Evolutionary conservation across 495 filamentous ascomycete genomes (phyloP), one percentile per base, ranked within the genome.

Genomic region (Daldinia bambusicola): DNA sequence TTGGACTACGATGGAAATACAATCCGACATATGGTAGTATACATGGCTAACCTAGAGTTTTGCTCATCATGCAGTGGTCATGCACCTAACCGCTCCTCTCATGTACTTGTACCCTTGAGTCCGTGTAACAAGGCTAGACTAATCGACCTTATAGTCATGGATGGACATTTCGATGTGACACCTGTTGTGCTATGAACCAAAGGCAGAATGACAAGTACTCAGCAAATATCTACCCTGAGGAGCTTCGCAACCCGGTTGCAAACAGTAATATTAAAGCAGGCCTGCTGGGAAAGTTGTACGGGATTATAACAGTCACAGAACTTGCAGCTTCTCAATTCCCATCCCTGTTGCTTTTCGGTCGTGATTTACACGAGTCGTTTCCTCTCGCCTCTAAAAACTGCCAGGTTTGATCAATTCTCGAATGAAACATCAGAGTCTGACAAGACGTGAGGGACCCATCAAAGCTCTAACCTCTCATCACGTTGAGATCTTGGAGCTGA

Each of bases 341-440:
- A 66, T 55, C 60, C 66, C 43, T 62, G 48, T 50, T 38, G 26
- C 61, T 56, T 63, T 53, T 40, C 68, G 51, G 26, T 63, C 36
- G 41, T 37, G 57, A 34, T 34, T 61, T 68, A 59, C 66, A 43
- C 53, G 51, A 61, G 18, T 40, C 50, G 61, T 57, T 74, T 55
- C 40, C 57, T 36, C 50, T 67, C 59, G 50, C 52, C 66, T 55
- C 58, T 66, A 57, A 69, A 67, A 75, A 72, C 75, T 69, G 69
- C 53, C 72, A 71, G 51, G 66, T 67, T 57, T 68, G 63, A 72
- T 72, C 75, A 63, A 48, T 63, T 61, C 51, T 70, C 52, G 69
- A 57, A 73, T 77, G 75, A 77, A 74, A 75, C 75, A 77, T 66
- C 64, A 68, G 65, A 74, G 76, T 77, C 67, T 71, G 71, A 75